A percentile compares a stretch with the other conserved stretches of the same genome.
Conservation (phyloP, 495 filamentous ascomycete genomes). For the Geopyxis carbonaria region DNA sequence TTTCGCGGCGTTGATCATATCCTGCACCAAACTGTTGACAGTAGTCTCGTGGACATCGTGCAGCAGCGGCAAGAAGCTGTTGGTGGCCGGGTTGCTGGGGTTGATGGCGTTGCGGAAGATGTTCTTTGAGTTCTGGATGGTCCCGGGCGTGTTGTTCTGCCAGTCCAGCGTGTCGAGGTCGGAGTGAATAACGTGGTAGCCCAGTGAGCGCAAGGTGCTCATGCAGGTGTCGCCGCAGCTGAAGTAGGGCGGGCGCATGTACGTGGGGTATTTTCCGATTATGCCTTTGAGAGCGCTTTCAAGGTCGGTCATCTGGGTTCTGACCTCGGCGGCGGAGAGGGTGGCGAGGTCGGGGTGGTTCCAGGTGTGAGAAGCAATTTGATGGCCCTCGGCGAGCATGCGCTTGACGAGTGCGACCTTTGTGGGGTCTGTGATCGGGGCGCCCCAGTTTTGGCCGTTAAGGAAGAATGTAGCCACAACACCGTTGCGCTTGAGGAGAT, state of each 20-base stretch:
- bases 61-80: slow-evolving; percentile 29
- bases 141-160: slow-evolving; percentile 23
- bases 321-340: slow-evolving; percentile 32
- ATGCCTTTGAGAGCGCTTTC: slow-evolving; percentile 50
- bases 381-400: slow-evolving; percentile 46
- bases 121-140: slow-evolving; percentile 13
- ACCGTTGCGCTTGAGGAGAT: slow-evolving; percentile 42
- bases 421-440: slow-evolving; percentile 27
- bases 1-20: slow-evolving; percentile 27
- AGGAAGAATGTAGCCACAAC: slow-evolving; percentile 63
- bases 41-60: slow-evolving; percentile 34
- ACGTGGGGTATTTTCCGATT: slow-evolving; percentile 49
- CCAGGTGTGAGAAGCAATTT: slow-evolving; percentile 60
- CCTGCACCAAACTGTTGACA: slow-evolving; percentile 25
- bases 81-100: background rate
- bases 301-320: slow-evolving; percentile 44
- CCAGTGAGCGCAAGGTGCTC: slow-evolving; percentile 24
- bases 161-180: slow-evolving; percentile 35
- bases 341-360: slow-evolving; percentile 45
- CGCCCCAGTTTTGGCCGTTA: slow-evolving; percentile 45
- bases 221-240: slow-evolving; percentile 24
- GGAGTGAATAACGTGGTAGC: slow-evolving; percentile 31
- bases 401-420: slow-evolving; percentile 37
- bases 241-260: slow-evolving; percentile 31
- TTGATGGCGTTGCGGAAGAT: slow-evolving; percentile 9